A percentile compares a stretch with the other conserved stretches of the same genome.
phyloP scores from a whole-genome alignment of 2,329 filamentous ascomycete genomes.

The Metarhizium humberi region DNA sequence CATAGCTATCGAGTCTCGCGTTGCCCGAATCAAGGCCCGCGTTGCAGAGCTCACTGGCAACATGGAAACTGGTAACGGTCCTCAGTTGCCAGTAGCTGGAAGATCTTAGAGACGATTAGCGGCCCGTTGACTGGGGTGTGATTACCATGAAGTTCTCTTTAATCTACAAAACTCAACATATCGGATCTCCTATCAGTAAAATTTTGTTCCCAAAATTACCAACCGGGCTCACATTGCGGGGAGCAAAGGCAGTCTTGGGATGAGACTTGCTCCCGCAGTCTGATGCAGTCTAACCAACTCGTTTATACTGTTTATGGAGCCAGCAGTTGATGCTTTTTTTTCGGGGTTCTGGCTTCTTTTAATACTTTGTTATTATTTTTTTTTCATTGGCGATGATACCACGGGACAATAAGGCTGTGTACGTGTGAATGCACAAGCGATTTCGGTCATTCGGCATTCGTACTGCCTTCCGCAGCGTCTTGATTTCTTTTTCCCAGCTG shows the following conservation, averaged over 20 bases:
- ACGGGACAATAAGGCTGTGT: conserved; percentile 10
- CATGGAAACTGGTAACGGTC: conserved; percentile 50
- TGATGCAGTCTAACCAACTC: neutral
- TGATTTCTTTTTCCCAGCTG: conserved; percentile 8
- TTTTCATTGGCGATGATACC: conserved; percentile 17
- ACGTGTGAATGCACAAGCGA: conserved; percentile 2
- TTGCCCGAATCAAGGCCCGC: conserved; percentile 93
- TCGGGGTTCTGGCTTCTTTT: conserved; percentile 5
- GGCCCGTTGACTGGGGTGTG: neutral
- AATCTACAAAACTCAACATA: neutral
- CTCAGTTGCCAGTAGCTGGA: conserved; percentile 16
- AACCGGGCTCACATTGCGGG: neutral
- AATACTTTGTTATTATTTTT: conserved; percentile 7
- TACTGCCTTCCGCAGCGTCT: conserved; percentile 8
- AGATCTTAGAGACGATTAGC: conserved; percentile 12
- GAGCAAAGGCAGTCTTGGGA: neutral
- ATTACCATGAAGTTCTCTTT: neutral
- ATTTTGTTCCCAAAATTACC: neutral
- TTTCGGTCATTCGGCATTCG: conserved; percentile 7
- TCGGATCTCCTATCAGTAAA: neutral
- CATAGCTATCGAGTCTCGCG: conserved; percentile 88
- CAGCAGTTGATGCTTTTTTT: conserved; percentile 1
- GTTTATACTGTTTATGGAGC: conserved; percentile 2
- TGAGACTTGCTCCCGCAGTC: neutral
- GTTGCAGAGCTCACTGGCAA: conserved; percentile 89